Evolutionary conservation across 176 grass and related monocot species (phyloP), one percentile per base, ranked within the genome.

Genomic region (Musa acuminata): DNA sequence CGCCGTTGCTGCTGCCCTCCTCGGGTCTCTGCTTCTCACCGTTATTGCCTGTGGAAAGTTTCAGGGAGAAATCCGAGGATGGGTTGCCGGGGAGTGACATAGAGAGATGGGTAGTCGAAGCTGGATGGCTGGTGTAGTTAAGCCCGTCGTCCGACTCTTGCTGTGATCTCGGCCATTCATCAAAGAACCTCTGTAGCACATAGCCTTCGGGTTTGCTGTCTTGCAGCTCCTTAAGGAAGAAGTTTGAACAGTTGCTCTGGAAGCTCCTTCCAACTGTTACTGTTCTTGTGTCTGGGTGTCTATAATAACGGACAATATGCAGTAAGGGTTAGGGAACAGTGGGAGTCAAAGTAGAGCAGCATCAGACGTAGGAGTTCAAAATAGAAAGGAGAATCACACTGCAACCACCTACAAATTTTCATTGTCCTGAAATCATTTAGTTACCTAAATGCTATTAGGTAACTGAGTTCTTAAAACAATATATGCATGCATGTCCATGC

Each of bases 31-130:
- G 67, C 35, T 43, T 23, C 35, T 43, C 70, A 43, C 35, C 43
- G 4, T 14, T 11, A 69, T 68, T 69, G 10, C 76, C 76, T 11
- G 64, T 78, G 23, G 64, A 55, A 2, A 78, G 76, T 27, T 78
- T 78, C 64, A 78, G 63, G 25, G 76, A 78, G 76, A 78, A 78
- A 53, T 78, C 76, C 43, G 76, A 78, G 12, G 76, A 13, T 11
- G 22, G 52, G 68, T 67, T 67, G 12, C 51, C 64, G 0, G 49
- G 24, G 51, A 68, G 35, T 51, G 62, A 67, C 14, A 78, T 67
- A 7, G 76, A 67, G 62, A 78, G 63, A 5, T 68, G 76, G 13
- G 63, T 48, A 16, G 64, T n/a, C 11, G 62, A 78, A 43, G 50
- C 11, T 12, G 64, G 12, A 68, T 52, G 49, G 48, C 13, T 54